phyloP scores from a whole-genome alignment of 257 asterid genomes.

The Przewalskia tangutica region DNA sequence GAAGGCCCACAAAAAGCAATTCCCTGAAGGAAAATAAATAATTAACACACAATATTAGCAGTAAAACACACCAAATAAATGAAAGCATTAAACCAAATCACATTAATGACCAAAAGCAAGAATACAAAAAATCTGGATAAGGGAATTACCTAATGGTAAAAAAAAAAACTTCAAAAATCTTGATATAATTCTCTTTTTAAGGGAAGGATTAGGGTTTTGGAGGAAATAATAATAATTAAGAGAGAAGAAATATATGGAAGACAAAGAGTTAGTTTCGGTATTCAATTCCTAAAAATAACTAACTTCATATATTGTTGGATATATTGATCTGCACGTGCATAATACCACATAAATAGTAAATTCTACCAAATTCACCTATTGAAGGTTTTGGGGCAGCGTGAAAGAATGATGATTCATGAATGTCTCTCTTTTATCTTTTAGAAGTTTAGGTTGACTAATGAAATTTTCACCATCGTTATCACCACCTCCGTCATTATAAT shows the following conservation, averaged over 20 bases:
- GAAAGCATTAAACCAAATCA: background rate
- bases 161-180: background rate
- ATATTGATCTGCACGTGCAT: background rate
- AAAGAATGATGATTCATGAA: background rate
- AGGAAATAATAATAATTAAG: background rate
- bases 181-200: background rate
- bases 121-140: background rate
- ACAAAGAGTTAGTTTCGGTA: background rate
- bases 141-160: background rate
- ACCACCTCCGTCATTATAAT: too few relatives aligned
- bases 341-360: background rate
- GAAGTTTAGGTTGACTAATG: background rate
- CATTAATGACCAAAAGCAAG: background rate
- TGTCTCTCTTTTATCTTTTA: background rate
- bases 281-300: background rate
- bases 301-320: background rate
- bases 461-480: background rate
- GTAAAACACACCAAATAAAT: background rate
- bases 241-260: background rate
- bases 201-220: background rate
- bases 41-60: background rate
- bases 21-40: background rate
- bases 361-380: background rate
- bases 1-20: background rate
- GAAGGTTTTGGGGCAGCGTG: background rate